These are phyloP conservation scores for Hsuehochloa calcarea DNA, from an alignment of 176 grass and related monocot species.

Conservation along the genomic window DNA sequence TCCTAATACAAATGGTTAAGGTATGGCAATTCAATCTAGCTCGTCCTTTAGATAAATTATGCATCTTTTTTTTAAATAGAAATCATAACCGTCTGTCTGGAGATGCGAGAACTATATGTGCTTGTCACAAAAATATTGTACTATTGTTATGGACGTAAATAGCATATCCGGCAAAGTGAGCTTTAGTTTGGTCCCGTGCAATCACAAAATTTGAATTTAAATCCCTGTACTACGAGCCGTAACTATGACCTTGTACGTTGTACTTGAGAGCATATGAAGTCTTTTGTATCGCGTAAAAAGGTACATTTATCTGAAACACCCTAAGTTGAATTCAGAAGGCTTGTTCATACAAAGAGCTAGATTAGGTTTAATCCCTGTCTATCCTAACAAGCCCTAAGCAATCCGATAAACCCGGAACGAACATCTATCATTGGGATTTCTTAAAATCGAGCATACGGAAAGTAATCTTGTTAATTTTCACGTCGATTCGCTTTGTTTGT, in stretches of 20 bases:
- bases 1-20: too few species aligned
- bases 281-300: too few species aligned
- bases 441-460: background rate
- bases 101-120: background rate
- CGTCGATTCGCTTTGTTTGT: slow-evolving; percentile 4
- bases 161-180: background rate
- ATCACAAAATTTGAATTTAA: background rate
- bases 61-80: too few species aligned
- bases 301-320: too few species aligned
- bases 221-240: background rate
- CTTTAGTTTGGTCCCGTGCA: background rate
- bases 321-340: too few species aligned
- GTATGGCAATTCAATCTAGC: too few species aligned
- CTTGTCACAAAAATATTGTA: background rate
- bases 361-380: too few species aligned
- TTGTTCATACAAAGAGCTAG: too few species aligned
- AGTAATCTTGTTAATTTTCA: background rate
- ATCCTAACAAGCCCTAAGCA: too few species aligned
- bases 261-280: background rate
- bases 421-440: background rate
- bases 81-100: too few species aligned
- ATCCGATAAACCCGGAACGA: background rate
- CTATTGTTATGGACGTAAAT: background rate
- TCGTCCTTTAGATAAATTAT: too few species aligned
- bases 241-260: background rate